These are phyloP conservation scores for Globisporangium paroecandrum DNA, from an alignment of 352 stramenopile species.

Conservation along the genomic window DNA sequence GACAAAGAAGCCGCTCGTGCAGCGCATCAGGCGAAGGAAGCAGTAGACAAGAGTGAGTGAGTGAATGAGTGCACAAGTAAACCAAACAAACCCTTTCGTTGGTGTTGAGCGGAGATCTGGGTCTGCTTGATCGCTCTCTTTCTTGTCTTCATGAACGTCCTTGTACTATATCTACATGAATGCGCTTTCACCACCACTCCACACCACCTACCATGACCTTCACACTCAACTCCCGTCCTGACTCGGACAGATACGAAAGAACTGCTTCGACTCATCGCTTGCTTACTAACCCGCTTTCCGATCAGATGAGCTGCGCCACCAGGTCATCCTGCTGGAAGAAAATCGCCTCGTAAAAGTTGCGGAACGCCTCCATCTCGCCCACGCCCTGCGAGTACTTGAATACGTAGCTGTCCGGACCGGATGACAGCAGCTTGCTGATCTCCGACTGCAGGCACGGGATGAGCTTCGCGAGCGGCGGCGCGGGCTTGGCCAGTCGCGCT, in stretches of 20 bases:
- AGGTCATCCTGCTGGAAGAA: constrained; percentile 67
- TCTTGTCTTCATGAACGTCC: background rate
- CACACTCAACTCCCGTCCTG: background rate
- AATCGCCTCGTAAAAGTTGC: constrained; percentile 81
- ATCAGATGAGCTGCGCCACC: constrained; percentile 37
- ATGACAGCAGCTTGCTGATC: constrained; percentile 65
- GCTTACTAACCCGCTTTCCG: background rate
- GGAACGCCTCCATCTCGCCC: constrained; percentile 75
- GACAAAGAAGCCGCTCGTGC: background rate
- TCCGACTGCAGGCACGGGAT: constrained; percentile 74
- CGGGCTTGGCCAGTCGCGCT: constrained; percentile 33
- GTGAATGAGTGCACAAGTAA: no score
- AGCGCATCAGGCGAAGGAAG: background rate
- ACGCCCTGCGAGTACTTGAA: constrained; percentile 76
- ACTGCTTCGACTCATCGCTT: background rate
- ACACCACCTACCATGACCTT: background rate
- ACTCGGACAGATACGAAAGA: background rate
- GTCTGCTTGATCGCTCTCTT: background rate
- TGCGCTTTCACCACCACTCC: background rate
- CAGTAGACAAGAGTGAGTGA: background rate
- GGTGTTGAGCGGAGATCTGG: background rate
- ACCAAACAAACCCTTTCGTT: background rate
- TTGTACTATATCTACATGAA: constrained; percentile 3
- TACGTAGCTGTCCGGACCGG: constrained; percentile 48
- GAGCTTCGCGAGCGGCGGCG: constrained; percentile 71